Evolutionary conservation across 257 asterid species (phyloP), one percentile per base, ranked within the genome.

Genomic region (Verbena officinalis): DNA sequence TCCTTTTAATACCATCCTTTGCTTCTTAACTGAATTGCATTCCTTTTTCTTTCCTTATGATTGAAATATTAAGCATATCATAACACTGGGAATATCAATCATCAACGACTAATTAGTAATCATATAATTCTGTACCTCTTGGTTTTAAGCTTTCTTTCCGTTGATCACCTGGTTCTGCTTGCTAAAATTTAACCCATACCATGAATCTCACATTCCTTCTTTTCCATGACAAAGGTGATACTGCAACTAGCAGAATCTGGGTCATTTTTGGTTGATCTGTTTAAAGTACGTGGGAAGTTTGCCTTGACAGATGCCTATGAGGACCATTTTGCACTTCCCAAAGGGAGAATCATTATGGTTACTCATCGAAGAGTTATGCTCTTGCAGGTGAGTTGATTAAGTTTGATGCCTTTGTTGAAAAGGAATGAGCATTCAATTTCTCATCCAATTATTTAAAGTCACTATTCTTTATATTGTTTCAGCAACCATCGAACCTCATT

Each of bases 241-340:
- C 79, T 94, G 79, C 99, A 94, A 73, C 67, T 88, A 69, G 99
- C 97, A 45, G 97, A 94, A 73, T 94, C 90, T 61, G 95, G 86
- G 20, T 86, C 99, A n/a, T 94, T 94, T 69, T 80, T 94, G 75
- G 96, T 90, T 56, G 96, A 94, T 77, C 85, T 94, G 73, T 94
- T 94, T 50, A 94, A 88, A 81, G 97, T 88, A 53, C 99, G 99
- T 42, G 99, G 95, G 40, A 94, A 94, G 75, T 94, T 84, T 76
- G 99, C 96, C 72, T 73, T 83, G 38, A 86, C 99, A 39, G 99
- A 94, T 75, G 97, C 97, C 55, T 94, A 94, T 40, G 99, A 94
- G 82, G 89, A 81, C 75, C 99, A 94, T 73, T 88, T 83, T 67
- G 52, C 78, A 23, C 97, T 90, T 68, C 99, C 97, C 5, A 94